Evolutionary conservation across 202 grass and related monocot genomes (phyloP), one percentile per base, ranked within the genome.

Genomic region (Thinopyrum obtusiflorum): DNA sequence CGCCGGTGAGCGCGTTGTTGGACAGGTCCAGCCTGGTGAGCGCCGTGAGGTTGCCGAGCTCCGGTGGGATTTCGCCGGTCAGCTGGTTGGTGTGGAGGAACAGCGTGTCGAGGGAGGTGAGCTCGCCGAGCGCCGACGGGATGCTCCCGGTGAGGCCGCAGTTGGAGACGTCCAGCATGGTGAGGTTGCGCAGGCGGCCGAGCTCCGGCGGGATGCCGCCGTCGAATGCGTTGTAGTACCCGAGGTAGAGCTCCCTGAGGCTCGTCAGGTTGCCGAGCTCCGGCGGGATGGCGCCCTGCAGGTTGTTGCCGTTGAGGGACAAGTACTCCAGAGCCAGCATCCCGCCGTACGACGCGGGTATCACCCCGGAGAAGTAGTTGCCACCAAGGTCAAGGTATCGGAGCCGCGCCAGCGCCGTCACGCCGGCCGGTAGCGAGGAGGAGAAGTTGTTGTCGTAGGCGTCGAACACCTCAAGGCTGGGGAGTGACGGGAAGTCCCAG

Each of bases 381-480:
- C 97, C 97, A 2, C 97, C 97, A 31, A 99, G 90, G 87, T 99
- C 92, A 1, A 99, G 80, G 83, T 99, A 84, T 51, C 85, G 85
- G 24, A 99, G 84, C 37, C 86, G 68, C 25, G 72, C 80, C 60
- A 93, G 84, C 11, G 69, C 15, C 8, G 87, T 59, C 15, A 97
- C 83, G 67, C 83, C 66, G 27, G 47, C 51, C 9, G 97, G 97
- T 9, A 99, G 86, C 18, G 85, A 40, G 2, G 87, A 64, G 5
- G 92, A 82, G 86, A 94, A 93, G 89, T 99, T 97, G 85, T 99
- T 99, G 89, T 99, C 93, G 63, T 99, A 99, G 32, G 97, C 93
- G 82, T 99, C 93, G 73, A 99, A 32, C 68, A 97, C 88, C 88
- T 99, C 92, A 11, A 99, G 85, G 65, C 18, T 64, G 1, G 88